These are phyloP conservation scores for Aspergillus carbonarius DNA, from an alignment of 2,329 filamentous ascomycete species.

Conservation along the genomic window DNA sequence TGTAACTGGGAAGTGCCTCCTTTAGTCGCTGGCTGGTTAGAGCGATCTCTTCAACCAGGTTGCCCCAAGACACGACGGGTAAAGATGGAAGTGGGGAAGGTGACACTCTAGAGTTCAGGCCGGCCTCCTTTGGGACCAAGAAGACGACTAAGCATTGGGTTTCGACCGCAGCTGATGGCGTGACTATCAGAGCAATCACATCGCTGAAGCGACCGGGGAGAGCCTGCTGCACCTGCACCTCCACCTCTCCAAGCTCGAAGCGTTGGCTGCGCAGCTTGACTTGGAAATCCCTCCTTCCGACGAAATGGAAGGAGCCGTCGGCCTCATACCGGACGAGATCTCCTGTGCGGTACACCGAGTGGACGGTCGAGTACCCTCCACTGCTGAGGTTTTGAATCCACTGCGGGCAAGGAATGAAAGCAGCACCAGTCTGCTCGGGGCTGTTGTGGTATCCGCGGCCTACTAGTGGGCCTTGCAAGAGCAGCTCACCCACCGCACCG, in stretches of 20 bases:
- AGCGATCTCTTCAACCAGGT: neutral
- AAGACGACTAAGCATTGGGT: slow-evolving; percentile 7
- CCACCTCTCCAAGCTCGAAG: slow-evolving; percentile 16
- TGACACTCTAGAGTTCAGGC: neutral
- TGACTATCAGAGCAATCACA: neutral
- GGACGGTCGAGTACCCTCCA: neutral
- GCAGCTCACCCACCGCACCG: slow-evolving; percentile 10
- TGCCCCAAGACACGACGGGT: neutral
- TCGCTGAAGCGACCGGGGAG: neutral
- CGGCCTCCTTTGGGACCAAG: neutral
- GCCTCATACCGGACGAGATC: slow-evolving; percentile 5
- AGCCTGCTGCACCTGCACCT: slow-evolving; percentile 5
- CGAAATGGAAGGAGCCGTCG: neutral
- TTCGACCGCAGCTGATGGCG: neutral
- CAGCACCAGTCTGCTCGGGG: neutral
- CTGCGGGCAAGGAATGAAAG: slow-evolving; percentile 1
- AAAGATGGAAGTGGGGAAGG: neutral
- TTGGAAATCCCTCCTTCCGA: neutral
- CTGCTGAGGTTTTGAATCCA: neutral
- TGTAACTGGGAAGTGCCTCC: slow-evolving; percentile 11
- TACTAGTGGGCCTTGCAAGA: slow-evolving; percentile 7
- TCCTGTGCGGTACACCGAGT: neutral
- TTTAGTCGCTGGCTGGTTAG: neutral
- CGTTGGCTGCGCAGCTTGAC: slow-evolving; percentile 12
- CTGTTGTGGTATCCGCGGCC: slow-evolving; percentile 7